Evolutionary conservation across 108 stramenopile genomes (phyloP), one percentile per base, ranked within the genome.

Genomic region (Stephanodiscus minutulus): DNA sequence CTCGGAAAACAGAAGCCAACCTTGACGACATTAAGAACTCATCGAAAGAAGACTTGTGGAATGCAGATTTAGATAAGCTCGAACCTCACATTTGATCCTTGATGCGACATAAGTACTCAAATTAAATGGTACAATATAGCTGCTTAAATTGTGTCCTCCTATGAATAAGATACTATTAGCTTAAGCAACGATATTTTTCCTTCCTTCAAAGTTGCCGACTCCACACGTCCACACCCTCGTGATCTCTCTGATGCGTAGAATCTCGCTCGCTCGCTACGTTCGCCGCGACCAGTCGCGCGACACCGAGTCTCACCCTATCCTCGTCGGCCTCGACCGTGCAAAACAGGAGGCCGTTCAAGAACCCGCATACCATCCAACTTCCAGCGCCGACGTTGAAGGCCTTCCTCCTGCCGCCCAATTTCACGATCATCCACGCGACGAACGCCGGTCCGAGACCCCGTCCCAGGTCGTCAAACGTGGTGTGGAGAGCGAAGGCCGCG

Each of bases 391-490:
- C 72, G 68, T 89, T 92, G 71, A 95, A 92, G 7, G 92, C 92
- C 35, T 44, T 57, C 21, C 62, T 58, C 49, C 93, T 68, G 10
- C 86, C 82, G 49, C 88, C 89, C 58, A 88, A 33, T 18, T 66
- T 56, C 21, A 60, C 68, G 62, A 95, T 91, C 68, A 95, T 56
- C 43, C 69, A 37, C 3, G 94, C 85, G 3, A 95, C 85, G 68
- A 95, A 84, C 11, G 85, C 87, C 3, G 95, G 95, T 5, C 95
- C 95, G 3, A 92, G 74, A 2, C 95, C 95, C 61, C 92, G 81
- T 5, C 95, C 95, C 70, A 96, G 82, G 55, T 96, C 95, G 59
- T 96, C 95, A 67, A 89, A 86, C 2, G 87, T 83, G 47, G 83
- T 90, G 48, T 88, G 83, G 7, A 91, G 72, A 24, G 93, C 90